Evolutionary conservation across 192 early-diverging fungal species (phyloP), one percentile per base, ranked within the genome.

Genomic region (Coemansia sp.): DNA sequence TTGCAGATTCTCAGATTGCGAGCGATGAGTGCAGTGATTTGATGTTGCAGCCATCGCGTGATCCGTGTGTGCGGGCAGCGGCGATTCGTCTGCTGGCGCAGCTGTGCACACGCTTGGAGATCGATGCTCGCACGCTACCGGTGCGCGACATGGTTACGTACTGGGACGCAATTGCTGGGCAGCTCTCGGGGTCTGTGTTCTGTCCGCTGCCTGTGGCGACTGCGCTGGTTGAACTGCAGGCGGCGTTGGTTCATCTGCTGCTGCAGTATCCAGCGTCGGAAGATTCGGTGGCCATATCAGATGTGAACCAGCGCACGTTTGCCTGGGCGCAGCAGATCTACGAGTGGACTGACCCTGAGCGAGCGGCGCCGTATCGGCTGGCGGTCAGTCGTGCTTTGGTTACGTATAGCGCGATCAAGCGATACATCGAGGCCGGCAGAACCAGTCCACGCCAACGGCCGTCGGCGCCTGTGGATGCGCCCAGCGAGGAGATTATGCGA

Each of bases 401-500:
- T n/a, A 64, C 64, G 8, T 73, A 77, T 29, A 81, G 73, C 53
- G 49, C 53, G 27, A 71, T 75, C 39, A 80, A 72, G 62, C 64
- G 72, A 15, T 70, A 67, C 52, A 38, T 59, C 1, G 65, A 66
- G 55, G 58, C 66, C 10, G 45, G 32, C 10, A 17, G 15, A 21
- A 52, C 15, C 24, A 55, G 53, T 14, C 19, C n/a, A 3, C 14
- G 19, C 27, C 53, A 55, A 22, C 39, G 19, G 58, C 60, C 24
- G 5, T 10, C 43, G 22, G 25, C n/a, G 10, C 27, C 35, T 62
- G 6, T 68, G 71, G 39, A 64, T 17, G 23, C 51, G 22, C 39
- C 53, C 3, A 83, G 82, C 54, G 79, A 84, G 25, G 65, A 87
- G 72, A 75, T 85, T 11, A 71, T 87, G 64, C 69, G 80, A 0